Base-by-base conservation (phyloP, 1,284 basidiomycete genomes). In the Tremellales sp. region DNA sequence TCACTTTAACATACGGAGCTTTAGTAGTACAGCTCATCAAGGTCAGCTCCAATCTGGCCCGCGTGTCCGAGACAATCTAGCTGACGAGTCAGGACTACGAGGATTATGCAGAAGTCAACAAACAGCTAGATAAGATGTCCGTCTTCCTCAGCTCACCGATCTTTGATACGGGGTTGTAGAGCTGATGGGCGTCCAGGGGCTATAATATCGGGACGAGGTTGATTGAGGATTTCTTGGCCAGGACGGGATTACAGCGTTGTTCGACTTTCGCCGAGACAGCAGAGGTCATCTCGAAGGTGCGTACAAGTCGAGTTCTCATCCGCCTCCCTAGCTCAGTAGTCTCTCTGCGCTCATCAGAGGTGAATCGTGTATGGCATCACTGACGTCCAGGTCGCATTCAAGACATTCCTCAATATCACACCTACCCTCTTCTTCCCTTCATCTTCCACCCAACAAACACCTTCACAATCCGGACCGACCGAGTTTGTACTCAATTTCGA, bases 11-110 rank as follows among this genome's bases (percentile, higher is more conserved):
- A 22, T 99, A 99, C 64, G 96, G 96, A 45, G 91, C 93, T 15
- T 81, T 98, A 42, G 96, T 99, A 44, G 91, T 97, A 31, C 96
- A 99, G 77, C 82, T 99, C 54, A 91, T 98, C 62, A 94, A 97
- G 55, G 67, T 66, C 39, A 13, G 59, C 15, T 49, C 4, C 13
- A 35, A 23, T 45, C n/a, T 19, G 3, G 33, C 39, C 29, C n/a
- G 36, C 42, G 4, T 27, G 2, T 47, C 19, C n/a, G 12, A 37
- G 36, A 15, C 13, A n/a, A 1, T 17, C 41, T 8, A 6, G 37
- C 48, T 51, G 36, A 40, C 25, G 7, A 3, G 12, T 35, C n/a
- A 68, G 72, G 96, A 99, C 75, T 98, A 97, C 67, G 94, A 99
- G 69, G 93, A 98, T 77, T 98, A 97, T 64, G 79, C 79, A 13